Evolutionary conservation across 345 rosid genomes (phyloP), one percentile per base, ranked within the genome.

Genomic region (Corchorus olitorius): DNA sequence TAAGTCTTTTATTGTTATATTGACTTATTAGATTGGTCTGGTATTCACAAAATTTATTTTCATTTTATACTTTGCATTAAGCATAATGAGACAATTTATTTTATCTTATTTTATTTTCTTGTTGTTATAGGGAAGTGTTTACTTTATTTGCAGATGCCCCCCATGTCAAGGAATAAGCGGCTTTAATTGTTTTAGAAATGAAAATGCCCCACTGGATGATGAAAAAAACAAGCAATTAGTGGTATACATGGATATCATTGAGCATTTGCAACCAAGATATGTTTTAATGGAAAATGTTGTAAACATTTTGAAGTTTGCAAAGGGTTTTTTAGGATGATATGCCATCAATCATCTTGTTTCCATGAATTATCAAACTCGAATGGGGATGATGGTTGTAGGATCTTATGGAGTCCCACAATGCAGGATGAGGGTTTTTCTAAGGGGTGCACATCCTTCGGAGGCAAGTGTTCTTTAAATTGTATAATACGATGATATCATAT

Each of bases 101-200:
- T 33, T 70, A 16, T 33, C n/a, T 7, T 12, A 49, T 71, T 34
- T 60, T 55, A 15, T 70, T 73, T n/a, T n/a, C n/a, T n/a, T n/a
- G n/a, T n/a, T n/a, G n/a, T n/a, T n/a, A n/a, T 60, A 92, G 97
- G 93, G 97, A 17, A 73, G 50, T 66, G 91, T 80, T 37, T 89
- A 90, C 82, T 91, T 90, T 37, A 67, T 93, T 27, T 90, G 98
- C 64, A 93, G 95, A 11, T 95, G 98, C 1, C 97, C 97, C 0
- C 95, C 98, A 0, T 92, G 96, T 72, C 97, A 94, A 83, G 97
- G 97, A 0, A 77, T 94, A 10, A 94, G 93, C 34, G 97, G 98
- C 7, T 87, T 79, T 70, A 94, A 94, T 62, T 83, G 97, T 10
- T 88, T 82, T 41, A 88, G 94, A 64, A 83, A 94, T 54, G 19